Evolutionary conservation across 2,329 filamentous ascomycete species (phyloP).

Genomic region (Periconia sp.): DNA sequence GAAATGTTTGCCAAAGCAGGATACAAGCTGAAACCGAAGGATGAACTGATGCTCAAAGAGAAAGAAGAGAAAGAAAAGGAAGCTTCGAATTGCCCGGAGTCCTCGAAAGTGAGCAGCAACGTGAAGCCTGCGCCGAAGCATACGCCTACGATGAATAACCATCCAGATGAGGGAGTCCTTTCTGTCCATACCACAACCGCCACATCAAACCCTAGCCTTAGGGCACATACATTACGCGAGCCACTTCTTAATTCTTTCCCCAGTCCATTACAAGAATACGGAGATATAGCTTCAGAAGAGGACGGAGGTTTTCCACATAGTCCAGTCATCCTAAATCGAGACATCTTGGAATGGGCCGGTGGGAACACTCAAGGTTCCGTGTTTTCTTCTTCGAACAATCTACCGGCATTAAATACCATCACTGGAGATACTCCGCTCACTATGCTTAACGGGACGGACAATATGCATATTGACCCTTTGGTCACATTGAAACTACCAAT

Average conservation of each 20-base stretch:
- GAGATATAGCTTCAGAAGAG: constrained; percentile 23
- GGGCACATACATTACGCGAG: constrained; percentile 17
- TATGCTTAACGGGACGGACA: constrained; percentile 23
- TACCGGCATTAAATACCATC: background rate
- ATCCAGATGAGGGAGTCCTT: too few relatives aligned
- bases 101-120: too few relatives aligned
- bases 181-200: background rate
- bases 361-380: constrained; percentile 30
- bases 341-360: constrained; percentile 48
- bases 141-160: too few relatives aligned
- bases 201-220: constrained; percentile 11
- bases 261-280: constrained; percentile 24
- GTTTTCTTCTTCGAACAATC: background rate
- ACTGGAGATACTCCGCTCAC: constrained; percentile 14
- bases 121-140: too few relatives aligned
- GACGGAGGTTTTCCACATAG: constrained; percentile 31
- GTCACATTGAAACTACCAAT: constrained; percentile 35
- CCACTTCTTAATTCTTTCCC: constrained; percentile 24
- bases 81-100: constrained; percentile 8
- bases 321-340: constrained; percentile 43
- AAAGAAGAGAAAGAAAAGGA: constrained; percentile 27
- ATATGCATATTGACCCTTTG: constrained; percentile 36
- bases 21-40: constrained; percentile 45
- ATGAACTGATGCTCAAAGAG: constrained; percentile 24
- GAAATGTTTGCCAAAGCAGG: constrained; percentile 61